A percentile compares a stretch with the other conserved stretches of the same genome.
Evolutionary conservation across 2,329 filamentous ascomycete genomes (phyloP).

Genomic region (Aspergillus clavatus): DNA sequence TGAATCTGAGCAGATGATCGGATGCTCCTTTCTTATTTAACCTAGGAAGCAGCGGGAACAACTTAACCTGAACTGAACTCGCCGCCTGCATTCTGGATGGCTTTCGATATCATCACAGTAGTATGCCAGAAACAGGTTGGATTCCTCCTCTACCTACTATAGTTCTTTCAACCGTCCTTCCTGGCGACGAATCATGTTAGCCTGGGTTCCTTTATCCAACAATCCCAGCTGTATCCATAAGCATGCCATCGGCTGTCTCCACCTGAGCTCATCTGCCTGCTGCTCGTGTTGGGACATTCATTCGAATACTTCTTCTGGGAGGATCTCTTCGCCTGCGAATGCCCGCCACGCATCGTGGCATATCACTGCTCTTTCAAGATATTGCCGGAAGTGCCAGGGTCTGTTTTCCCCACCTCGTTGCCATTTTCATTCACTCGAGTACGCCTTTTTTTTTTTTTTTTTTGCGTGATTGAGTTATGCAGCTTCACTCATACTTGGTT

Average conservation of each 20-base stretch:
- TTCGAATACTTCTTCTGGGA: conserved; percentile 2
- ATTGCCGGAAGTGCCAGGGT: conserved; percentile 15
- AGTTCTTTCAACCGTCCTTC: not conserved
- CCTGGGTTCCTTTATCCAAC: conserved; percentile 9
- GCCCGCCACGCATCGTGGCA: not conserved
- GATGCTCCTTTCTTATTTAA: not conserved
- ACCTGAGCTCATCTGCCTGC: conserved; percentile 9
- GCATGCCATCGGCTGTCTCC: conserved; percentile 16
- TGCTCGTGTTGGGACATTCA: conserved; percentile 9
- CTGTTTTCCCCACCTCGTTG: conserved; percentile 4
- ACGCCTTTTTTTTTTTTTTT: not conserved
- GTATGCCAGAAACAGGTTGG: conserved; percentile 1
- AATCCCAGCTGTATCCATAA: conserved; percentile 15
- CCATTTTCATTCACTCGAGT: not conserved
- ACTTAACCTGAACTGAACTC: no score
- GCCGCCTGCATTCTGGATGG: not conserved
- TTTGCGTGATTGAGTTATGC: not conserved
- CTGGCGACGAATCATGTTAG: conserved; percentile 12
- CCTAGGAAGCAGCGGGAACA: not conserved
- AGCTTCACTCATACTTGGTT: not conserved
- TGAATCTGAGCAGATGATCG: not conserved
- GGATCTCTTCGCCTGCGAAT: conserved; percentile 1
- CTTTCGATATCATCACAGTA: not conserved
- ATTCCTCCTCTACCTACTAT: conserved; percentile 3
- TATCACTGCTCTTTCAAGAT: conserved; percentile 6